Conservation (phyloP, 1,284 basidiomycete species). For the Ustilago loliicola region DNA sequence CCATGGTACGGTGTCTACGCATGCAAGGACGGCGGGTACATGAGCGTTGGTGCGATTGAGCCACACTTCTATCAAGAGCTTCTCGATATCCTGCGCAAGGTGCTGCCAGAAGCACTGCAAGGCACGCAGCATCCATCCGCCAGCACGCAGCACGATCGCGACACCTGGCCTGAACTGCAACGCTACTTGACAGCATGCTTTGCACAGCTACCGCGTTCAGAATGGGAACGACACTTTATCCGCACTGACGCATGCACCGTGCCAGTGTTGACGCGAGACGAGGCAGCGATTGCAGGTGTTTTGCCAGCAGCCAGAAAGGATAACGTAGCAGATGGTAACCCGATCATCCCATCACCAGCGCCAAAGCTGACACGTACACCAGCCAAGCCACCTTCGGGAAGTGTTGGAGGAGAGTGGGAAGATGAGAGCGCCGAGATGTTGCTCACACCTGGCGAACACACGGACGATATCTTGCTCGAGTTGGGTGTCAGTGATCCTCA, state of each 20-base stretch:
- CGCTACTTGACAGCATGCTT: conserved; percentile 79
- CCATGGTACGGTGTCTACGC: conserved; percentile 84
- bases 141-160: conserved; percentile 74
- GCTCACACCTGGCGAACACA: conserved; percentile 66
- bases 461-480: conserved; percentile 61
- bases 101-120: conserved; percentile 33
- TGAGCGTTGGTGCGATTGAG: conserved; percentile 75
- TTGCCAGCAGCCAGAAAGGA: conserved; percentile 37
- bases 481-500: conserved; percentile 36
- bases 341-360: conserved; percentile 64
- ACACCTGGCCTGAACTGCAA: conserved; percentile 77
- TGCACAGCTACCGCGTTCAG: conserved; percentile 76
- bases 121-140: conserved; percentile 71
- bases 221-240: conserved; percentile 80
- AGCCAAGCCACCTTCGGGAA: conserved; percentile 47
- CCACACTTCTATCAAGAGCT: conserved; percentile 53
- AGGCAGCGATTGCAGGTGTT: conserved; percentile 58
- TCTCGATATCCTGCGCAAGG: conserved; percentile 50
- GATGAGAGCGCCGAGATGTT: conserved; percentile 44
- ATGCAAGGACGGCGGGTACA: conserved; percentile 80
- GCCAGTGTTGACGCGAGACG: conserved; percentile 75
- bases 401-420: conserved; percentile 42
- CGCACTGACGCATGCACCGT: conserved; percentile 82
- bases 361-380: conserved; percentile 67
- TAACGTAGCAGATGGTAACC: conserved; percentile 42